Evolutionary conservation across 2,329 filamentous ascomycete species (phyloP), one percentile per base, ranked within the genome.

Genomic region (Microcyclospora tardicrescens): DNA sequence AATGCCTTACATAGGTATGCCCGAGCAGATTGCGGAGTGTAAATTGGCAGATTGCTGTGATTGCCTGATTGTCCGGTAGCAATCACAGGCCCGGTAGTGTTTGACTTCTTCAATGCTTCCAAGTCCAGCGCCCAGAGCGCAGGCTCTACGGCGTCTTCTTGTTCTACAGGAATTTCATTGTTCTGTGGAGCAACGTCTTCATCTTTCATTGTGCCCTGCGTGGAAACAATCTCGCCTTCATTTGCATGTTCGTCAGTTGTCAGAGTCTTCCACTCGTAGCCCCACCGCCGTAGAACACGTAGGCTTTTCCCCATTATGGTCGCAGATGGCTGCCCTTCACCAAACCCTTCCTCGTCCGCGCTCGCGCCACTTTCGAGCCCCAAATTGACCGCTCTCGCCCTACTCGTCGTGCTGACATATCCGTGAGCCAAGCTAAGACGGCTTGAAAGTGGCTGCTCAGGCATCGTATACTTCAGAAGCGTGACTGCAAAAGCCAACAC

Each of bases 371-470:
- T 73, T 44, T 82, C 76, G 14, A 93, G 65, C 0, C 85, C 85
- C 24, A 93, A 62, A 45, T 73, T 81, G 19, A 79, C 69, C 9
- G 85, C 85, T 60, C 87, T 87, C 28, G 74, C 76, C 46, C 78
- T 73, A 43, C 81, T 85, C 54, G 89, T 91, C 19, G 77, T 77
- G 55, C 83, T 87, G 12, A 93, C 82, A 1, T 91, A 78, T 0
- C 83, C 84, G 59, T 93, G 85, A 0, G 79, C 83, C 14, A 94
- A 65, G 54, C 84, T 93, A 14, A 93, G 64, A 34, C 84, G 71
- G 55, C 84, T 89, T n/a, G 83, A 91, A 2, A 79, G 68, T 2
- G 85, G 85, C 56, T 94, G 86, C 48, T 83, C 79, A 0, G 85
- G 82, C 79, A 87, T 89, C 0, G 84, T 93, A 54, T 81, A 78